Evolutionary conservation across 2,329 filamentous ascomycete genomes (phyloP), one percentile per base, ranked within the genome.

Genomic region (Chaetoscypha palmicola): DNA sequence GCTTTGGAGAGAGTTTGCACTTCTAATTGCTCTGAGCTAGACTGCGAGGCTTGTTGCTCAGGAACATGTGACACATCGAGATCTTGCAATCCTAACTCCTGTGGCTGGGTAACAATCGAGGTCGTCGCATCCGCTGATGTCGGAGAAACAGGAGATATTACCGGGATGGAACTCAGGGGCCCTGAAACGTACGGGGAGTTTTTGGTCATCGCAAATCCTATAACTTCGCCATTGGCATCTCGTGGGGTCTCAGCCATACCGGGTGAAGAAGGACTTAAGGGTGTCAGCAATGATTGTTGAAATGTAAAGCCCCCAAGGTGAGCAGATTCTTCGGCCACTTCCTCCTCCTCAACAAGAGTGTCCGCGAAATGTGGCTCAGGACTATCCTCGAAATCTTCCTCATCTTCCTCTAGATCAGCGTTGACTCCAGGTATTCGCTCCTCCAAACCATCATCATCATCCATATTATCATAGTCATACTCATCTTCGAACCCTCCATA

Each of bases 401-500:
- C 47, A 8, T 58, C 56, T 17, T 60, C 58, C 7, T 58, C 54
- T n/a, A 52, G 64, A 46, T 74, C 71, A 20, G 64, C 68, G 58
- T 77, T 67, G 17, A 73, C 66, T 2, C 73, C 74, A 0, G 81
- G 81, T 24, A 85, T 84, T 11, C 68, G 69, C 59, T 86, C 82
- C 51, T 86, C 81, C 14, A 60, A 51, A 4, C 74, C 79, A 51
- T 77, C 80, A 39, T 81, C 78, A 21, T 81, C 76, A 66, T 80
- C 76, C 10, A 73, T 74, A 43, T 81, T 75, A 51, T 79, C 76
- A 22, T 78, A 78, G 51, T 81, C 76, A 54, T 77, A 78, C 40
- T 81, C 78, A 50, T 81, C 77, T 38, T 73, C 71, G 60, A 71
- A 66, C 37, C 67, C 66, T 45, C 69, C 67, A 52, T 60, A 70